Evolutionary conservation across 257 asterid species (phyloP).

Genomic region (Fraxinus anomala): DNA sequence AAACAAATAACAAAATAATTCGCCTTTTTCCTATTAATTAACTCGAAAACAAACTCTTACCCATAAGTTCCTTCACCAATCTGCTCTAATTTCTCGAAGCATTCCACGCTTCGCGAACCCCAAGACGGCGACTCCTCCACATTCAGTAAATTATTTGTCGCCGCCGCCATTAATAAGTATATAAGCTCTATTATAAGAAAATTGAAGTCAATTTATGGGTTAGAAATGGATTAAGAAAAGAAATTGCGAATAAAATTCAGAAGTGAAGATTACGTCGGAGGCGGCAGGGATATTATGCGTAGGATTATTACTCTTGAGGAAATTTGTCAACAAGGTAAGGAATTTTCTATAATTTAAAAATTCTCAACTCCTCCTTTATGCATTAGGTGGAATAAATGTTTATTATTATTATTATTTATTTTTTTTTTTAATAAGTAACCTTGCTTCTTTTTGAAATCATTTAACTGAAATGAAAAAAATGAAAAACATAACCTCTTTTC

Average conservation of each 20-base stretch:
- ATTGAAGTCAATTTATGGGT: not conserved
- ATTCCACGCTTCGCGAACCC: slow-evolving; percentile 95
- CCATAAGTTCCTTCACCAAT: slow-evolving; percentile 99
- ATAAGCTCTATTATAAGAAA: not conserved
- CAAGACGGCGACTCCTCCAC: slow-evolving; percentile 82
- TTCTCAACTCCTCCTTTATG: too few species aligned
- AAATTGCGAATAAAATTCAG: not conserved
- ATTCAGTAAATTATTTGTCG: slow-evolving; percentile 58
- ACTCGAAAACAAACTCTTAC: slow-evolving; percentile 31
- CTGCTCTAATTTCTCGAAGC: slow-evolving; percentile 92
- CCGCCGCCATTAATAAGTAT: slow-evolving; percentile 49
- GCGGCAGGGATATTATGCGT: not conserved
- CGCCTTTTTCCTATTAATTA: not conserved
- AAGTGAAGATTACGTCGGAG: not conserved
- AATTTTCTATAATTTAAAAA: too few species aligned
- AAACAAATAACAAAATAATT: not conserved
- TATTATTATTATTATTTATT: too few species aligned
- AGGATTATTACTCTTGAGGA: not conserved
- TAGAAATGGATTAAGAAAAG: not conserved
- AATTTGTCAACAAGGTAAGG: not conserved
- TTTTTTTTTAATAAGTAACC: too few species aligned
- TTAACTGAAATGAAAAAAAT: too few species aligned
- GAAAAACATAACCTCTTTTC: too few species aligned
- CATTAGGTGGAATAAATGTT: too few species aligned
- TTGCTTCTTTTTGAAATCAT: too few species aligned